Percentiles rank a stretch among this genome's conserved stretches.
These are phyloP conservation scores for Acacia concinna DNA, from an alignment of 331 rosid genomes.

Conservation along the genomic window DNA sequence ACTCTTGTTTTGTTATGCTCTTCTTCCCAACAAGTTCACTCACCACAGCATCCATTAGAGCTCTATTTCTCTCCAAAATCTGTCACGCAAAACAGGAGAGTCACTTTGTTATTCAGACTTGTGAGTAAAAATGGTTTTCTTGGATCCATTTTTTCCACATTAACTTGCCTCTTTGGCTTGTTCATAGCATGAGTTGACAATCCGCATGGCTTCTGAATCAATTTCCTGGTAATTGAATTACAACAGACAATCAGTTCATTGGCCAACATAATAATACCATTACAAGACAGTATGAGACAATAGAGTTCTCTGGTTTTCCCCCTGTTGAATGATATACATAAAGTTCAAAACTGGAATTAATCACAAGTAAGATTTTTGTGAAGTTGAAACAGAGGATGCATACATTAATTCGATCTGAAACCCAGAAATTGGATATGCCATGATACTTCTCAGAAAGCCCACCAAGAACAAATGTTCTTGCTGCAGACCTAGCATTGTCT, in stretches of 20 bases:
- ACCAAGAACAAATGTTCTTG: conserved; percentile 83
- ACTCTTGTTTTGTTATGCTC: conserved; percentile 76
- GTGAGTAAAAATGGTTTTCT: background rate
- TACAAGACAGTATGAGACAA: background rate
- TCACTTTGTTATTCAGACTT: background rate
- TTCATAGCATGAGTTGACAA: conserved; percentile 70
- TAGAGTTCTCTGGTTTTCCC: background rate
- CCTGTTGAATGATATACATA: background rate
- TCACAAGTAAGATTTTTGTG: background rate
- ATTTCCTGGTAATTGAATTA: conserved; percentile 60
- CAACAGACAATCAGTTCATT: background rate
- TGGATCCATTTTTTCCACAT: conserved; percentile 3
- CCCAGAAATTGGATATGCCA: conserved; percentile 80
- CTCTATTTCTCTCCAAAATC: conserved; percentile 71
- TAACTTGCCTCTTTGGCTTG: conserved; percentile 77
- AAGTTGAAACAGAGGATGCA: conserved; percentile 26
- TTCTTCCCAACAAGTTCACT: conserved; percentile 77
- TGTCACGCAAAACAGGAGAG: conserved; percentile 36
- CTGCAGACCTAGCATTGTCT: conserved; percentile 92
- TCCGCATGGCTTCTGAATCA: conserved; percentile 67
- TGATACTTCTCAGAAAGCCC: conserved; percentile 87
- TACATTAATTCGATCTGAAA: conserved; percentile 87
- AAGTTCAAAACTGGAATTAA: conserved; percentile 4
- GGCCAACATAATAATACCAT: background rate
- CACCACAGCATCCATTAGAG: conserved; percentile 76